These are phyloP conservation scores for Fusarium papillatum DNA, from an alignment of 2,329 filamentous ascomycete genomes.

Conservation along the genomic window DNA sequence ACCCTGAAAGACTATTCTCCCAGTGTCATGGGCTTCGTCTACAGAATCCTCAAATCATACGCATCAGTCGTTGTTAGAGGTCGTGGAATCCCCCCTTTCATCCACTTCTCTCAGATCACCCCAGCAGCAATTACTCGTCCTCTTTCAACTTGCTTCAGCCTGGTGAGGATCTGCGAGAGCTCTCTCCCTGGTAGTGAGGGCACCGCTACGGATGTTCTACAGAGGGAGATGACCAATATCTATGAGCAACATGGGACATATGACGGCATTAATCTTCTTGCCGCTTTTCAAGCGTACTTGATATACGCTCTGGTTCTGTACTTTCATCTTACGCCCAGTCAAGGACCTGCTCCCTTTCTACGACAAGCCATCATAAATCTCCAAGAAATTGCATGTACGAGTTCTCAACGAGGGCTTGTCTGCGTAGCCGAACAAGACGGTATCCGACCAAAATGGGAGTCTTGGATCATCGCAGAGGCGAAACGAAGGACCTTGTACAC, in stretches of 20 bases:
- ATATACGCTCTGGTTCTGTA: slow-evolving; percentile 65
- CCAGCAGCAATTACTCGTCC: slow-evolving; percentile 42
- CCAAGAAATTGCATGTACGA: slow-evolving; percentile 61
- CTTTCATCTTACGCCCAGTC: slow-evolving; percentile 50
- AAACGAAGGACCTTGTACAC: slow-evolving; percentile 65
- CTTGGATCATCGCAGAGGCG: slow-evolving; percentile 66
- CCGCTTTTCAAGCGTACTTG: slow-evolving; percentile 65
- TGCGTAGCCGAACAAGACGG: slow-evolving; percentile 56
- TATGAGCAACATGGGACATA: slow-evolving; percentile 44
- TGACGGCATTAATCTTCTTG: slow-evolving; percentile 51
- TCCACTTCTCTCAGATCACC: slow-evolving; percentile 55
- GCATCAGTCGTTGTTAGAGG: slow-evolving; percentile 52
- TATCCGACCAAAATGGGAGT: slow-evolving; percentile 62
- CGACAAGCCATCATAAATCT: slow-evolving; percentile 62
- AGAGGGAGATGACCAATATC: slow-evolving; percentile 58
- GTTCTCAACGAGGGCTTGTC: slow-evolving; percentile 56
- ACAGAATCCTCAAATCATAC: slow-evolving; percentile 59
- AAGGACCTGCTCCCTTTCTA: slow-evolving; percentile 43
- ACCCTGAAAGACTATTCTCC: slow-evolving; percentile 56
- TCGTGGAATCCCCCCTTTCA: slow-evolving; percentile 56
- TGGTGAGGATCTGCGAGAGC: slow-evolving; percentile 56
- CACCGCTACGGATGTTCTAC: slow-evolving; percentile 50
- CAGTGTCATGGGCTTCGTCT: slow-evolving; percentile 54
- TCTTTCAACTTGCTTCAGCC: slow-evolving; percentile 56
- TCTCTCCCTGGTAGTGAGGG: slow-evolving; percentile 49